phyloP scores from a whole-genome alignment of 2,329 filamentous ascomycete genomes.

The Myriosclerotinia curreyana region DNA sequence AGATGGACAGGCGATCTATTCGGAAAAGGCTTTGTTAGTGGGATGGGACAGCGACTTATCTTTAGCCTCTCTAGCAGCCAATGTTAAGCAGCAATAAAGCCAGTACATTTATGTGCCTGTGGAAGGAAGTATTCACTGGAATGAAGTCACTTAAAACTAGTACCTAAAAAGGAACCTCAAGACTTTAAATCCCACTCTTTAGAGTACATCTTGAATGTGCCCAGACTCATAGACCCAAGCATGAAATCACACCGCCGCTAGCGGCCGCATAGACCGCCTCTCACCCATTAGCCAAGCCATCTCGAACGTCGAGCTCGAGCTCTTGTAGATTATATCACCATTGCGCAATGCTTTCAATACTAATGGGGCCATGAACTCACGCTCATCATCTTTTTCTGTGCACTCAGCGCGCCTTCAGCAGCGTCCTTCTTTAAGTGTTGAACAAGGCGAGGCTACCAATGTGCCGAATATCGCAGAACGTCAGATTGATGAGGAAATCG shows the following conservation, averaged over 20 bases:
- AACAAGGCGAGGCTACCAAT: constrained; percentile 57
- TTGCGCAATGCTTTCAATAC: constrained; percentile 5
- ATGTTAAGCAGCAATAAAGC: neutral
- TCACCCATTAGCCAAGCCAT: neutral
- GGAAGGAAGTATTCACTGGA: neutral
- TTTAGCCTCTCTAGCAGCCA: too few relatives aligned
- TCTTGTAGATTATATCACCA: neutral
- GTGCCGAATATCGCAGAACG: constrained; percentile 56
- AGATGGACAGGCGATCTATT: neutral
- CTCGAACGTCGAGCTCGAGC: constrained; percentile 7
- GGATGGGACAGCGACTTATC: too few relatives aligned
- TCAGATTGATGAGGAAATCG: constrained; percentile 89
- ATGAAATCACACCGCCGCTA: neutral
- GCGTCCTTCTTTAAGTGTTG: constrained; percentile 50
- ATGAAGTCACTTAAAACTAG: neutral
- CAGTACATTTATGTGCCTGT: neutral
- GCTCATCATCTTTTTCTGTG: constrained; percentile 38
- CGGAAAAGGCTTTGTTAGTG: too few relatives aligned
- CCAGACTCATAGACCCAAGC: neutral
- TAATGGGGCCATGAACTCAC: constrained; percentile 39
- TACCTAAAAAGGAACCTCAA: too few relatives aligned
- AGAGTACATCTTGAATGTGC: neutral
- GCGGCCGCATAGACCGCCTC: constrained; percentile 9
- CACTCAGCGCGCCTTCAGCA: constrained; percentile 32
- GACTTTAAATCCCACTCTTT: neutral